Evolutionary conservation across 441 rosid species (phyloP).

Genomic region (Bruguiera hainesii): DNA sequence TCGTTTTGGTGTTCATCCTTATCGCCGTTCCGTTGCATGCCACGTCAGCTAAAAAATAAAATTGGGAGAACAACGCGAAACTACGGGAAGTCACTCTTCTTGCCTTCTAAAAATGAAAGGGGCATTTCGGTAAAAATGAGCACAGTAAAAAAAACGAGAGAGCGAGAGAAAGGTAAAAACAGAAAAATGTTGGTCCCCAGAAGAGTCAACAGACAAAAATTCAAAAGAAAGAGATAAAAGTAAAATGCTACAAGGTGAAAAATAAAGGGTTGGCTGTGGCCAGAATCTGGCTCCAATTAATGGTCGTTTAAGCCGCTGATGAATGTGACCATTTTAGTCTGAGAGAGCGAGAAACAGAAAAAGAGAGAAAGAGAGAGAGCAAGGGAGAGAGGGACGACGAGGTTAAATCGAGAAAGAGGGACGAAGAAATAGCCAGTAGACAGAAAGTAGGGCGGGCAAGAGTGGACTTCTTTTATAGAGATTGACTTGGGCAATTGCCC

Average conservation of each 20-base stretch:
- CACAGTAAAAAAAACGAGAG: not conserved
- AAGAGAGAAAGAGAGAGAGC: not conserved
- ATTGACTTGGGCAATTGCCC: constrained; percentile 8
- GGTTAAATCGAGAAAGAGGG: not conserved
- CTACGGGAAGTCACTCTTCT: too few relatives aligned
- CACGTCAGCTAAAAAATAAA: constrained; percentile 48
- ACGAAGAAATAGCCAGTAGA: not conserved
- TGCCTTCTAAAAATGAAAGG: too few relatives aligned
- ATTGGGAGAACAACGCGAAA: too few relatives aligned
- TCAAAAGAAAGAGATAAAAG: not conserved
- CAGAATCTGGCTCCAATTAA: constrained; percentile 12
- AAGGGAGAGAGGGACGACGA: too few relatives aligned
- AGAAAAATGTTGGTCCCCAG: not conserved
- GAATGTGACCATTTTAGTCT: not conserved
- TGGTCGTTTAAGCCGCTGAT: not conserved
- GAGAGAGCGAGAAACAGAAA: not conserved
- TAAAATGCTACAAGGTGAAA: not conserved
- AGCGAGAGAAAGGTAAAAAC: not conserved
- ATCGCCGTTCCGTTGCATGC: constrained; percentile 46
- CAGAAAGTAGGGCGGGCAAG: not conserved
- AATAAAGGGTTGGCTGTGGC: not conserved
- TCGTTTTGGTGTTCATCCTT: constrained; percentile 74
- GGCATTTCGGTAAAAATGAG: too few relatives aligned
- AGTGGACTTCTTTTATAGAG: constrained; percentile 36
- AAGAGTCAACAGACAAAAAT: not conserved